Conservation (phyloP, 2,329 filamentous ascomycete genomes). For the Alternaria panax region DNA sequence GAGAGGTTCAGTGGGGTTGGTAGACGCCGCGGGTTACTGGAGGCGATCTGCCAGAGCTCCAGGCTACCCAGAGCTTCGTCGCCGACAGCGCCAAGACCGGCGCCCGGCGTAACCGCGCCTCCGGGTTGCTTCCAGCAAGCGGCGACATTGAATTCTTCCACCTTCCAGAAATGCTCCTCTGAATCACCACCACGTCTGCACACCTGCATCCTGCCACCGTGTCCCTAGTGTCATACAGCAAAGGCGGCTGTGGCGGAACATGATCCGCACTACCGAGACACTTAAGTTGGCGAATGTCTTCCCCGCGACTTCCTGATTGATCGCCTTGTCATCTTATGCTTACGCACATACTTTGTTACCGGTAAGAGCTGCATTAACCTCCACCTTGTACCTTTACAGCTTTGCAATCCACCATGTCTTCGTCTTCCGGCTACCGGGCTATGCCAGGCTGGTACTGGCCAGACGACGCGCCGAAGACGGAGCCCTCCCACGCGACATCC, state of each 20-base stretch:
- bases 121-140: slow-evolving; percentile 14
- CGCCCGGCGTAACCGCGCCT: slow-evolving; percentile 21
- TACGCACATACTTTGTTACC: slow-evolving; percentile 25
- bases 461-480: slow-evolving; percentile 52
- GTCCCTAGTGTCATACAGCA: slow-evolving; percentile 30
- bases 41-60: slow-evolving; percentile 41
- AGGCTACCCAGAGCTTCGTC: slow-evolving; percentile 40
- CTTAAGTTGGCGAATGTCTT: slow-evolving; percentile 31
- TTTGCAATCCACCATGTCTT: slow-evolving; percentile 47
- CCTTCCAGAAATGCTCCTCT: slow-evolving; percentile 26
- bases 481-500: slow-evolving; percentile 19
- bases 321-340: slow-evolving; percentile 26
- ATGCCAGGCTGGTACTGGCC: slow-evolving; percentile 58
- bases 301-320: slow-evolving; percentile 31
- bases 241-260: slow-evolving; percentile 29
- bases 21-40: slow-evolving; percentile 23
- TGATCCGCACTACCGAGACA: slow-evolving; percentile 26
- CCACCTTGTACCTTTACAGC: slow-evolving; percentile 8
- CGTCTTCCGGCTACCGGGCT: slow-evolving; percentile 50
- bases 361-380: slow-evolving; percentile 36
- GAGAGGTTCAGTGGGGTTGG: slow-evolving; percentile 19
- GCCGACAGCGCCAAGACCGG: slow-evolving; percentile 25
- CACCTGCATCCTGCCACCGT: slow-evolving; percentile 37
- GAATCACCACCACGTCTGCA: slow-evolving; percentile 16
- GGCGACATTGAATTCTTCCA: slow-evolving; percentile 19